Percentiles rank a stretch among this genome's conserved stretches.
Conservation (phyloP, 768 basidiomycete genomes). For the Hericium rajendrae region DNA sequence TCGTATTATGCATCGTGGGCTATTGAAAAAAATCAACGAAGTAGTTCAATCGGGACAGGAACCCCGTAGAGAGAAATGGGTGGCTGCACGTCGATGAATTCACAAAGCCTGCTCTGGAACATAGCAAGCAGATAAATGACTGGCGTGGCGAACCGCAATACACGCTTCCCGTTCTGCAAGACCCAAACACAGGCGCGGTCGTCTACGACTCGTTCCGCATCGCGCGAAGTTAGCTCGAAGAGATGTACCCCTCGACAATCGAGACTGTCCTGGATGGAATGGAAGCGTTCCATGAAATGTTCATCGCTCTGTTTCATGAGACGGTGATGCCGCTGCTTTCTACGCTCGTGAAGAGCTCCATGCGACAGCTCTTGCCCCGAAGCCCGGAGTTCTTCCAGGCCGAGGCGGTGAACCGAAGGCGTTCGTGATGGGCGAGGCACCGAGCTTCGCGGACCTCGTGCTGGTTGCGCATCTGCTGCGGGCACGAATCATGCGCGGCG, state of each 20-base stretch:
- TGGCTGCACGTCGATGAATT: too few species aligned
- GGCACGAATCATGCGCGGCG: background rate
- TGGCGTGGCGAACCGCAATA: conserved; percentile 26
- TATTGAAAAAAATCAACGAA: too few species aligned
- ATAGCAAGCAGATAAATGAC: conserved; percentile 24
- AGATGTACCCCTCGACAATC: conserved; percentile 27
- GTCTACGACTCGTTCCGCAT: conserved; percentile 37
- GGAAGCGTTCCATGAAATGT: background rate
- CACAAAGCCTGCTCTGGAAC: too few species aligned
- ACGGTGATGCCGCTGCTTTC: too few species aligned
- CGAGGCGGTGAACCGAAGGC: background rate
- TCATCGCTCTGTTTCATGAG: background rate
- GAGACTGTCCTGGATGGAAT: background rate
- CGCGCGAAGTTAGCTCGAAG: conserved; percentile 42
- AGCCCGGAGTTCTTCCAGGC: background rate
- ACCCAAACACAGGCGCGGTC: conserved; percentile 28
- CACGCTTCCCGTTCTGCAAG: conserved; percentile 42
- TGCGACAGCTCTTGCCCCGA: background rate
- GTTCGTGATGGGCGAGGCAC: background rate
- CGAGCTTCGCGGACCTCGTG: background rate
- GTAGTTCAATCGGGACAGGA: too few species aligned
- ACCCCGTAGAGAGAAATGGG: too few species aligned
- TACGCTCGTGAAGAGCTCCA: too few species aligned
- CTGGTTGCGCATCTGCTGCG: background rate
- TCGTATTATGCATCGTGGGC: too few species aligned